A percentile compares a stretch with the other conserved stretches of the same genome.
These are phyloP conservation scores for Kodamaea alishanica DNA, from an alignment of 1,139 yeast species.

Conservation along the genomic window DNA sequence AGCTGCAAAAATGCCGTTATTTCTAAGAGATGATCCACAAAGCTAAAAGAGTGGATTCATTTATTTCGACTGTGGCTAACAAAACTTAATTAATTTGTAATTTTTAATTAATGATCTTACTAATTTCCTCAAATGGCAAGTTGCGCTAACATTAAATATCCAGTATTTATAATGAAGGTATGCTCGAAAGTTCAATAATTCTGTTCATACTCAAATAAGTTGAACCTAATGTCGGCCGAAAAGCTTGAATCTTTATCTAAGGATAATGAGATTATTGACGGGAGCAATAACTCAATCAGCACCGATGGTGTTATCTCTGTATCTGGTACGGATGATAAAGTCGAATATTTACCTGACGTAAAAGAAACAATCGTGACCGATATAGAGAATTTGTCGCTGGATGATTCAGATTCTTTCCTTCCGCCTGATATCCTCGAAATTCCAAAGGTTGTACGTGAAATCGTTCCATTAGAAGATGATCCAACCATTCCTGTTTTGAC, in stretches of 20 bases:
- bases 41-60: too few relatives aligned
- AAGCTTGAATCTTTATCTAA: not conserved
- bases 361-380: slow-evolving; percentile 7
- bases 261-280: not conserved
- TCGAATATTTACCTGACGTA: slow-evolving; percentile 8
- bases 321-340: not conserved
- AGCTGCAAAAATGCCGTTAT: too few relatives aligned
- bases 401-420: slow-evolving; percentile 5
- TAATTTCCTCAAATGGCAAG: too few relatives aligned
- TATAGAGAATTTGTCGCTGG: slow-evolving; percentile 7
- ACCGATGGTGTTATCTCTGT: not conserved
- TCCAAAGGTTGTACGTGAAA: slow-evolving; percentile 31
- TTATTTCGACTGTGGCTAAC: too few relatives aligned
- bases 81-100: too few relatives aligned
- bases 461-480: slow-evolving; percentile 35
- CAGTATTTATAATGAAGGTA: too few relatives aligned
- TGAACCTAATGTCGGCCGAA: not conserved
- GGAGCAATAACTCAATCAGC: not conserved
- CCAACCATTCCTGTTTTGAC: slow-evolving; percentile 37
- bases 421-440: slow-evolving; percentile 20
- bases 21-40: too few relatives aligned
- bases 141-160: too few relatives aligned
- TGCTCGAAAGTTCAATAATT: too few relatives aligned
- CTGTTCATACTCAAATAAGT: too few relatives aligned
- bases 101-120: too few relatives aligned